A percentile compares a stretch with the other conserved stretches of the same genome.
Conservation (phyloP, 2,329 filamentous ascomycete species). For the Colletotrichum scovillei region DNA sequence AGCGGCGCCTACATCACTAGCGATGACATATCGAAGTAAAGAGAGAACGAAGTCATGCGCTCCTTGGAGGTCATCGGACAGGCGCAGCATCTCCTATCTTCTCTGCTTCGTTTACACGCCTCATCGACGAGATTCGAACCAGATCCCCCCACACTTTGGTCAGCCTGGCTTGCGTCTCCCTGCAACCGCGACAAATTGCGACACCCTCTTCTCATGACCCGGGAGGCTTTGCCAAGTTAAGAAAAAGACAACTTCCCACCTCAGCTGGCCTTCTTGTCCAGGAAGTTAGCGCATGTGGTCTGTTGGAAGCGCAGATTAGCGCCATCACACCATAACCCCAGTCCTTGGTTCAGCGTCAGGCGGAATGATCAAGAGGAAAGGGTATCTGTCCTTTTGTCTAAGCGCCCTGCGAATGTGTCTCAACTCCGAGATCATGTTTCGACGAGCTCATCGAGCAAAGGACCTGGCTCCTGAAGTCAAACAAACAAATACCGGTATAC, state of each 20-base stretch:
- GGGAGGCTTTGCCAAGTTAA: background rate
- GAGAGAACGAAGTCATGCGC: background rate
- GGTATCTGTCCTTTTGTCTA: conserved; percentile 12
- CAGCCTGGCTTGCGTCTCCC: conserved; percentile 3
- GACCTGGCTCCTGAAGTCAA: background rate
- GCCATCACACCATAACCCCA: conserved; percentile 23
- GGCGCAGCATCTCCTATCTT: background rate
- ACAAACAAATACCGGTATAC: background rate
- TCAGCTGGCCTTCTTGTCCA: conserved; percentile 3
- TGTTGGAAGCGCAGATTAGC: conserved; percentile 14
- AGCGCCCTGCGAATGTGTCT: conserved; percentile 27
- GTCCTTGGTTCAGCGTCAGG: conserved; percentile 27
- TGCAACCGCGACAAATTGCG: background rate
- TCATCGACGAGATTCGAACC: conserved; percentile 8
- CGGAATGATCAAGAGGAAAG: conserved; percentile 25
- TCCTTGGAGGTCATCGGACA: background rate
- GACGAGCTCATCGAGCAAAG: conserved; percentile 16
- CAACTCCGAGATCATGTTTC: conserved; percentile 27
- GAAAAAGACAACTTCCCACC: background rate
- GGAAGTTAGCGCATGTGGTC: conserved; percentile 16
- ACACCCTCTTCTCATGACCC: background rate
- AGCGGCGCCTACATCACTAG: background rate
- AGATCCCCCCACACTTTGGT: conserved; percentile 3
- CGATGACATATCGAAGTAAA: background rate
- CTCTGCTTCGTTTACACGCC: conserved; percentile 4